These are phyloP conservation scores for Obba rivulosa DNA, from an alignment of 768 basidiomycete species.

Conservation along the genomic window DNA sequence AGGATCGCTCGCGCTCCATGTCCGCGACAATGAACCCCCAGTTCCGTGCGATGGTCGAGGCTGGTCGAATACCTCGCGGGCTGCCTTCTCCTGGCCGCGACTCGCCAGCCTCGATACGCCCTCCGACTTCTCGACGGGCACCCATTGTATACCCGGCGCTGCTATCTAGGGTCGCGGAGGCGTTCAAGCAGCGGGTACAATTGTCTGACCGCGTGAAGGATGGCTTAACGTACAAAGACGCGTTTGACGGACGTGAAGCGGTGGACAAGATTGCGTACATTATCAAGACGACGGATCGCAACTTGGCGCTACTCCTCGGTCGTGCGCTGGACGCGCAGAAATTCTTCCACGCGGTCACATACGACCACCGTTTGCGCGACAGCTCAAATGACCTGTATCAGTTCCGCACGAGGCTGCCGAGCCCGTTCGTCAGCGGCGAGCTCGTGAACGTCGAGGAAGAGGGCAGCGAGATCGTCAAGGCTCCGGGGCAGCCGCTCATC, in stretches of 20 bases:
- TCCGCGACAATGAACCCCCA: slow-evolving; percentile 51
- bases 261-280: slow-evolving; percentile 97
- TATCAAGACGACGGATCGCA: slow-evolving; percentile 97
- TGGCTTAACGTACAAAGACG: slow-evolving; percentile 91
- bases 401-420: slow-evolving; percentile 78
- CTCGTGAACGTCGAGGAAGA: slow-evolving; percentile 37
- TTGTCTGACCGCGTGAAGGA: slow-evolving; percentile 85
- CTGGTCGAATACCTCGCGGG: slow-evolving; percentile 20
- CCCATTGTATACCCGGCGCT: slow-evolving; percentile 94
- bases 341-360: slow-evolving; percentile 99
- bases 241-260: slow-evolving; percentile 95
- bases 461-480: slow-evolving; percentile 25
- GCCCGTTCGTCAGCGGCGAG: slow-evolving; percentile 82
- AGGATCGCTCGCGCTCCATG: slow-evolving; percentile 76
- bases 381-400: slow-evolving; percentile 88
- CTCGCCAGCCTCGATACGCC: slow-evolving; percentile 24
- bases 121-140: slow-evolving; percentile 39
- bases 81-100: slow-evolving; percentile 23
- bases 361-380: slow-evolving; percentile 93
- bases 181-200: slow-evolving; percentile 78
- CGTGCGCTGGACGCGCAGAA: slow-evolving; percentile 96
- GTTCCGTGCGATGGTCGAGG: slow-evolving; percentile 40
- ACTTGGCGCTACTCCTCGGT: slow-evolving; percentile 91
- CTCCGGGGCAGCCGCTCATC: slow-evolving; percentile 18
- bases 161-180: slow-evolving; percentile 89